A percentile compares a stretch with the other conserved stretches of the same genome.
These are phyloP conservation scores for Cubamyces sp. DNA, from an alignment of 768 basidiomycete species.

Conservation along the genomic window DNA sequence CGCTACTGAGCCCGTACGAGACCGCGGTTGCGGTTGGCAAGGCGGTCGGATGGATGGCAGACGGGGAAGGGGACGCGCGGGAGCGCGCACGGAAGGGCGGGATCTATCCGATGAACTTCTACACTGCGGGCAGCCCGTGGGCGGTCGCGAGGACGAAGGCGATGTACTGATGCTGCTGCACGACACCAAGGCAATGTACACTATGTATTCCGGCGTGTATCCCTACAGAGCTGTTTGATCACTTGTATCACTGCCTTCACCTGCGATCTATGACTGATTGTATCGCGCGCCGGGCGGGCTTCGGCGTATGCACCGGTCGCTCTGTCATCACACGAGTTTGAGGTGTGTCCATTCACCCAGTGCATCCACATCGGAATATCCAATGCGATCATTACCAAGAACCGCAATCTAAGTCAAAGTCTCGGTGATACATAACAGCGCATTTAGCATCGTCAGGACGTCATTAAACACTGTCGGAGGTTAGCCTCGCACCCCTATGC, in stretches of 20 bases:
- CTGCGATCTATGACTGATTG: not conserved
- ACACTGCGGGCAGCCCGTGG: constrained; percentile 80
- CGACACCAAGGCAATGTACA: too few species aligned
- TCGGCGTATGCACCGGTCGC: too few species aligned
- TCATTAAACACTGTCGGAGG: constrained; percentile 9
- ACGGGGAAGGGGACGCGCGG: constrained; percentile 25
- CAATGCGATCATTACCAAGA: too few species aligned
- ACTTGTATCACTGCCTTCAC: not conserved
- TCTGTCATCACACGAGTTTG: too few species aligned
- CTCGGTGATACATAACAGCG: too few species aligned
- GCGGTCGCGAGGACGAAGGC: constrained; percentile 65
- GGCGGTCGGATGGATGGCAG: constrained; percentile 65
- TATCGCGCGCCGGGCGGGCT: too few species aligned
- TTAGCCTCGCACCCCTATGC: not conserved
- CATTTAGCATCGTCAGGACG: not conserved
- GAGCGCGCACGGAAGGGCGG: constrained; percentile 39
- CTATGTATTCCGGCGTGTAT: constrained; percentile 1
- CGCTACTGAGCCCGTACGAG: constrained; percentile 93
- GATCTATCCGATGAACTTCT: constrained; percentile 97
- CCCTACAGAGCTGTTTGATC: not conserved
- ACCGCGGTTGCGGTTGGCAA: constrained; percentile 82
- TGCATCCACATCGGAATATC: too few species aligned
- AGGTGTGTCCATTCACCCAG: too few species aligned
- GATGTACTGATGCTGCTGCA: constrained; percentile 37
- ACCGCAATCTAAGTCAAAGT: too few species aligned